Evolutionary conservation across 2,329 filamentous ascomycete species (phyloP).

Genomic region (Trichoderma afroharzianum): DNA sequence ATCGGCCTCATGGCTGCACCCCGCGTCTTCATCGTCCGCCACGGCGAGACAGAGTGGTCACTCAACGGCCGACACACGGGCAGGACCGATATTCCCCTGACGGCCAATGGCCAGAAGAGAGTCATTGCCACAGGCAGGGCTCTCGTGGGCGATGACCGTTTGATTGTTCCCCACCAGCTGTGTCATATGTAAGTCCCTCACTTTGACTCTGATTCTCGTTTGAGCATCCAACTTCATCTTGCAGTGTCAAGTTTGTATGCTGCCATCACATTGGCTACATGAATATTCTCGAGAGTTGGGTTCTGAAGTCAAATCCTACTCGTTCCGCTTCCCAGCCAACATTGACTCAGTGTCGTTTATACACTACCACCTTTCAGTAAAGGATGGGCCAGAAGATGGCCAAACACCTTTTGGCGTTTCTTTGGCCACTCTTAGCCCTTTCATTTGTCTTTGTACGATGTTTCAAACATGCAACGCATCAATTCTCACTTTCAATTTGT

Average conservation of each 20-base stretch:
- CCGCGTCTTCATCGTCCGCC: constrained; percentile 77
- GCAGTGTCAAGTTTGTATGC: neutral
- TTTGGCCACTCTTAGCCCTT: neutral
- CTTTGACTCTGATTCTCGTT: neutral
- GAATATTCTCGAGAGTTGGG: neutral
- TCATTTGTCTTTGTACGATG: neutral
- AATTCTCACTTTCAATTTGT: neutral
- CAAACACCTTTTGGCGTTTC: neutral
- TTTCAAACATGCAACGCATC: neutral
- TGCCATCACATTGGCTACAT: neutral
- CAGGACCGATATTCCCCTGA: constrained; percentile 80
- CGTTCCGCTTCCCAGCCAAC: neutral
- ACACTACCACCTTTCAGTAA: neutral
- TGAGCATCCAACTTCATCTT: neutral
- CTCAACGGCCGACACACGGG: constrained; percentile 83
- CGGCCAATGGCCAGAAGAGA: constrained; percentile 73
- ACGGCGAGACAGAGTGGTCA: constrained; percentile 96
- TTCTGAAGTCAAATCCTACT: neutral
- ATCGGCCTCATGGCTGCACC: constrained; percentile 46
- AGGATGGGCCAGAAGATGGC: neutral
- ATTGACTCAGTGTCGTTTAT: neutral
- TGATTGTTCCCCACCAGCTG: constrained; percentile 79
- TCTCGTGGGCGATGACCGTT: constrained; percentile 75
- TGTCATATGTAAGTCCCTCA: constrained; percentile 67
- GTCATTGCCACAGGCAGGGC: constrained; percentile 75